These are phyloP conservation scores for Poronia punctata DNA, from an alignment of 495 filamentous ascomycete genomes.

Conservation along the genomic window DNA sequence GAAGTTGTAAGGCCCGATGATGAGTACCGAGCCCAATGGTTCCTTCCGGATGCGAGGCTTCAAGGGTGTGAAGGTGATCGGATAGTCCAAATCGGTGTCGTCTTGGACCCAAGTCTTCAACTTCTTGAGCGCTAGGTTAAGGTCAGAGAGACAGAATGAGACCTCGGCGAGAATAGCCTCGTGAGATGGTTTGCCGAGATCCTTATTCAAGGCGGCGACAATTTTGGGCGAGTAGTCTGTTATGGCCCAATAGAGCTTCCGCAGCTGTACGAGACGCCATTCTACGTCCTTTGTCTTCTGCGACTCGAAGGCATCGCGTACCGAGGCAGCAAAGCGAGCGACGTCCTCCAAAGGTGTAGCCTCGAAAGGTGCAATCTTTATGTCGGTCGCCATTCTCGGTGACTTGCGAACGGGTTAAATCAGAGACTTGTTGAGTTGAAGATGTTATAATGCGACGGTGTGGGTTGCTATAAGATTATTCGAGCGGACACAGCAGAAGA, in stretches of 20 bases:
- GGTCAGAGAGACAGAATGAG: conserved; percentile 68
- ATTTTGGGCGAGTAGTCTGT: conserved; percentile 67
- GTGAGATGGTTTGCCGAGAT: conserved; percentile 65
- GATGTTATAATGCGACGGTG: too few relatives aligned
- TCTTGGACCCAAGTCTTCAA: conserved; percentile 77
- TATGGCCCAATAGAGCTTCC: conserved; percentile 88
- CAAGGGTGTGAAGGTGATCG: conserved; percentile 56
- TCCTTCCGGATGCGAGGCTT: conserved; percentile 80
- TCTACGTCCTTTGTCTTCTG: conserved; percentile 75
- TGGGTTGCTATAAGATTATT: too few relatives aligned
- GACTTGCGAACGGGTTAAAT: not conserved
- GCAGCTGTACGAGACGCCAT: conserved; percentile 77
- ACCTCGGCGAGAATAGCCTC: conserved; percentile 68
- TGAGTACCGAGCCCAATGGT: conserved; percentile 72
- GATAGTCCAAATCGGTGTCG: conserved; percentile 59
- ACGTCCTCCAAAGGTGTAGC: conserved; percentile 63
- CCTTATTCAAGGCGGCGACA: conserved; percentile 60
- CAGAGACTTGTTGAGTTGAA: not conserved
- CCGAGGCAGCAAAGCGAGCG: conserved; percentile 46
- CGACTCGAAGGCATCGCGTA: conserved; percentile 59
- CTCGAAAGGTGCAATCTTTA: conserved; percentile 51
- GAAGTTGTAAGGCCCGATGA: conserved; percentile 93
- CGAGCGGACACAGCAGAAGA: too few relatives aligned
- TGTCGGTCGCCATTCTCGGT: conserved; percentile 26
- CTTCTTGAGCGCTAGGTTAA: conserved; percentile 66